Evolutionary conservation across 2,329 filamentous ascomycete species (phyloP), one percentile per base, ranked within the genome.

Genomic region (Trichoderma endophyticum): DNA sequence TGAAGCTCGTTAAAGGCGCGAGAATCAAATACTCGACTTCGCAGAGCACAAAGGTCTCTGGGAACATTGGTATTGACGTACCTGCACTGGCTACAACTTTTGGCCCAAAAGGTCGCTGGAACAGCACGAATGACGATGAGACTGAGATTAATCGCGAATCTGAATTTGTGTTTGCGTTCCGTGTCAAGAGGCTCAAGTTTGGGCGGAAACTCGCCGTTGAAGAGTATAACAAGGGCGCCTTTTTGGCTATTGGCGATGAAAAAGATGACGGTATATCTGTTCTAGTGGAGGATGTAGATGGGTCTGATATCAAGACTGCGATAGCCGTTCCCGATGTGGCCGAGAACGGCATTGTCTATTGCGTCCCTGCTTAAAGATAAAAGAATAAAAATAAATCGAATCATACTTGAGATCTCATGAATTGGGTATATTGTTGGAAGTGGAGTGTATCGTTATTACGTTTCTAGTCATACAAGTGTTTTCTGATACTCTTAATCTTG

Each of bases 81-180:
- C 54, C 65, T 7, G 1, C 11, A 3, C 12, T 32, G 2, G 54
- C 11, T n/a, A 7, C 28, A 15, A 68, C 6, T 14, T n/a, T 26
- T 43, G 54, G 65, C 36, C 54, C 36, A 18, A 68, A 60, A 4
- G 65, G 54, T 1, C 26, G 12, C 4, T 68, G 54, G 65, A 11
- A 2, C 5, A 43, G 2, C 4, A 18, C 12, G 18, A 43, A 24
- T 12, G 65, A 68, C 0, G 54, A 48, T 34, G 54, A 34, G 54
- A 68, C 36, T 8, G 65, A 68, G 15, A 18, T 34, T 12, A 48
- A 60, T 1, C 54, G 36, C 0, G 18, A 30, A 1, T 43, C 34
- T 4, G 65, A 68, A 5, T 68, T 60, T n/a, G 34, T 68, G 12
- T 68, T 68, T 48, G 65, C 65, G 5, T 68, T 68, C 28, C 56